Base-by-base conservation (phyloP, 2,329 filamentous ascomycete species). In the Purpureocillium lavendulum region DNA sequence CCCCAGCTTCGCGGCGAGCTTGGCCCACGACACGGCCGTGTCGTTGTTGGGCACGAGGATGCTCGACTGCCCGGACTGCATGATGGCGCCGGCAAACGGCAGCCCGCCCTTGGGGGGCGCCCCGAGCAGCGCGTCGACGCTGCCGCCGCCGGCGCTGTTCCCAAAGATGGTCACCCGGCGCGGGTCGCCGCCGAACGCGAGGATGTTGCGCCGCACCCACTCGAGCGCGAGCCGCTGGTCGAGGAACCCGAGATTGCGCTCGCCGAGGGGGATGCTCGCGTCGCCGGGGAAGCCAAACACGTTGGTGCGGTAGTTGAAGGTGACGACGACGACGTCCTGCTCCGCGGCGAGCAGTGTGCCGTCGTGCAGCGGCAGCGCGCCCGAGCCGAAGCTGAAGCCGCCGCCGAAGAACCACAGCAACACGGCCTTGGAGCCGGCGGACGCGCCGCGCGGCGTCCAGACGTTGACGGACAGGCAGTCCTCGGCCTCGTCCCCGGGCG, bases 201-300 rank as follows among this genome's bases (percentile, higher is more conserved):
- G 66, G 36, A 82, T 79, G 41, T 82, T 79, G 41, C 75, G 70
- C n/a, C 70, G 69, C 0, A 78, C 65, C 77, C 77, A 82, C 44
- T 79, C 46, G 13, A 82, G 56, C 1, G 67, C 75, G 0, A 75
- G 55, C 16, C 73, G 60, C 47, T 80, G 76, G 44, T 82, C 77
- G 5, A 26, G 21, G 21, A 26, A 26, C 21, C 21, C 21, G 21
- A 26, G 21, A 17, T 41, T 41, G 21, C 37, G 40, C 40, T 41
- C 30, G 6, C 18, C n/a, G 7, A 6, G 4, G 3, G 40, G 40
- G 26, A 33, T 34, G 10, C 30, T 31, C 3, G 40, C 24, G n/a
- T 30, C 37, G 6, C 56, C 54, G 2, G 61, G 62, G 39, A 67
- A 67, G 3, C 65, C 64, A 43, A 69, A 65, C 21, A 67, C 52